Conservation (phyloP, 371 early-diverging fungal genomes). For the Phascolomyces articulosus region DNA sequence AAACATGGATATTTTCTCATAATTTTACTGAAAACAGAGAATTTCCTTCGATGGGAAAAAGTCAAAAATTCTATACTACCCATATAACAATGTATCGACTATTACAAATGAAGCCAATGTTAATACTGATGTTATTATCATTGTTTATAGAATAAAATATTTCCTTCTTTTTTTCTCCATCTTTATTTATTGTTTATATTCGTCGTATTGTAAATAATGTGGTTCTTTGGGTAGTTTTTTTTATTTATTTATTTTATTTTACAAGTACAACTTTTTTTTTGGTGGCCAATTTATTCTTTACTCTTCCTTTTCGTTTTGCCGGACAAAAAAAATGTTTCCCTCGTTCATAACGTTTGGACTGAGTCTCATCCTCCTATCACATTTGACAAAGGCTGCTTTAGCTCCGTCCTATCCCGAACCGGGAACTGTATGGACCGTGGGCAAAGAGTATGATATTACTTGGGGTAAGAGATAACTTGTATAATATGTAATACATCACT, state of each 20-base stretch:
- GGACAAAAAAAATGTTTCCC: neutral
- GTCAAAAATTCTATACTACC: neutral
- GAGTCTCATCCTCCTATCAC: constrained; percentile 3
- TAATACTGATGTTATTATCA: too few relatives aligned
- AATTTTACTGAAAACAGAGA: neutral
- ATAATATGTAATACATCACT: too few relatives aligned
- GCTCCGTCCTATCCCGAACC: constrained; percentile 51
- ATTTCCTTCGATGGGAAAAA: neutral
- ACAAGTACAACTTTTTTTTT: neutral
- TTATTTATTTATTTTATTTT: neutral
- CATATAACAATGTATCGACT: too few relatives aligned
- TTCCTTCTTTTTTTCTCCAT: neutral
- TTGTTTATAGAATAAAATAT: too few relatives aligned
- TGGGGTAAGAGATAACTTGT: constrained; percentile 36
- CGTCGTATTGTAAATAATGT: neutral
- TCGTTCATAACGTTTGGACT: neutral
- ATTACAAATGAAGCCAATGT: too few relatives aligned
- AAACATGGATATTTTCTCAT: neutral
- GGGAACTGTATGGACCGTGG: constrained; percentile 48
- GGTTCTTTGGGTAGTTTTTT: neutral
- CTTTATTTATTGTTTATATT: neutral
- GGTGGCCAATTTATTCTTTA: neutral
- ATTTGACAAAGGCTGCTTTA: constrained; percentile 14
- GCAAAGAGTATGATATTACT: constrained; percentile 38
- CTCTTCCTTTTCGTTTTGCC: constrained; percentile 6